A percentile compares a stretch with the other conserved stretches of the same genome.
Conservation (phyloP, 208 protist genomes). For the Spongospora subterranea region DNA sequence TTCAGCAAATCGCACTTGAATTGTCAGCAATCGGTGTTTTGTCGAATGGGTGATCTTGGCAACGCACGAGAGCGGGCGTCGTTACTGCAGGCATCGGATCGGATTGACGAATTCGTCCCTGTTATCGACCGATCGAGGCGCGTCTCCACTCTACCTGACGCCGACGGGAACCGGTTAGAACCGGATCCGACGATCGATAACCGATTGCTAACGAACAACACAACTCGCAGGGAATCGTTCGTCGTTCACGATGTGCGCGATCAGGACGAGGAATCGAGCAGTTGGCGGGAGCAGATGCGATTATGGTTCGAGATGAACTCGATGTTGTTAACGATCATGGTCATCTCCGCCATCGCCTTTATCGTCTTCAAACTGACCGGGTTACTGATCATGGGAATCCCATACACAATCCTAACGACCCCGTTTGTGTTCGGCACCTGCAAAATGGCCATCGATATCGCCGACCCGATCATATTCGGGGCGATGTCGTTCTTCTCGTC, state of each 20-base stretch:
- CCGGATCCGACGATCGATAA: not conserved
- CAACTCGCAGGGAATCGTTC: not conserved
- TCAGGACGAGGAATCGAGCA: not conserved
- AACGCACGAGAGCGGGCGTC: constrained; percentile 21
- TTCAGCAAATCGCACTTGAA: not conserved
- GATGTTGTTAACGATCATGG: not conserved
- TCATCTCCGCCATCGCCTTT: not conserved
- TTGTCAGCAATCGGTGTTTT: not conserved
- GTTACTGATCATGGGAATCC: not conserved
- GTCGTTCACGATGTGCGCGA: constrained; percentile 25
- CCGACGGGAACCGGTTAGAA: not conserved
- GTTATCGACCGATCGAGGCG: not conserved
- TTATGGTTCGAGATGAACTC: constrained; percentile 13
- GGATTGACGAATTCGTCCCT: no score
- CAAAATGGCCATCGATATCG: not conserved
- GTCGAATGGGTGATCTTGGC: not conserved
- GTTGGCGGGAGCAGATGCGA: not conserved
- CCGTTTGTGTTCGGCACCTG: not conserved
- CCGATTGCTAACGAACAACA: not conserved
- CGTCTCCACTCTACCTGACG: not conserved
- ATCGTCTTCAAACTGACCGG: not conserved
- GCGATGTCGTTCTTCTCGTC: not conserved
- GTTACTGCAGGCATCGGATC: not conserved
- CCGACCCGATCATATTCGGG: constrained; percentile 33
- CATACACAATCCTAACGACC: not conserved